Evolutionary conservation across 768 basidiomycete genomes (phyloP).

Genomic region (Calocybe gangraenosa): DNA sequence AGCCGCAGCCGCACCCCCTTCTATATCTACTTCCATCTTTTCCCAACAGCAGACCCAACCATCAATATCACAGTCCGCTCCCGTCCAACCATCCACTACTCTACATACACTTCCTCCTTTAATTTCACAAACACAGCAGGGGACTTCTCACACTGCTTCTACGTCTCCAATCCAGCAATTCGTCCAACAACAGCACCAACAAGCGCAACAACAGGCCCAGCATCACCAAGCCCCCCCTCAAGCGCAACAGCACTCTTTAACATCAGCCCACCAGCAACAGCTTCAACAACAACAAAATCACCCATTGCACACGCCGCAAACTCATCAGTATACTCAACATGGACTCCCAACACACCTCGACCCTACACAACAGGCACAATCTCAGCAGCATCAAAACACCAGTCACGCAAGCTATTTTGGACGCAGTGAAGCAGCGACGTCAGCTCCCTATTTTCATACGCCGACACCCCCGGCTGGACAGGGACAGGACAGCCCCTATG

Average conservation of each 20-base stretch:
- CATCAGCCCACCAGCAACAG: constrained; percentile 22
- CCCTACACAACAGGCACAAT: constrained; percentile 42
- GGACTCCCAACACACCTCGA: constrained; percentile 65
- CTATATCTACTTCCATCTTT: constrained; percentile 39
- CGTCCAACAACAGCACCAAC: constrained; percentile 36
- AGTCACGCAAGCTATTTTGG: constrained; percentile 63
- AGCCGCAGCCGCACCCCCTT: constrained; percentile 34
- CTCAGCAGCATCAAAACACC: constrained; percentile 40
- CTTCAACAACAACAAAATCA: constrained; percentile 38
- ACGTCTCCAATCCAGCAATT: constrained; percentile 39
- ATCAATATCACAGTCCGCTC: constrained; percentile 27
- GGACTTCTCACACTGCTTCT: constrained; percentile 25
- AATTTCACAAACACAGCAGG: constrained; percentile 32
- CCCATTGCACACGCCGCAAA: constrained; percentile 41
- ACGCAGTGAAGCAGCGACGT: constrained; percentile 48
- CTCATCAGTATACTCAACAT: constrained; percentile 60
- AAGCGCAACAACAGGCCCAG: constrained; percentile 20
- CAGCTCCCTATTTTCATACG: constrained; percentile 71
- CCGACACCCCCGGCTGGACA: constrained; percentile 71
- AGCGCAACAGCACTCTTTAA: constrained; percentile 28
- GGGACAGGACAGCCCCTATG: constrained; percentile 59
- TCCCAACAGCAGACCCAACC: constrained; percentile 40
- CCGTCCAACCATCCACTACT: constrained; percentile 23
- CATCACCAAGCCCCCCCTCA: constrained; percentile 24
- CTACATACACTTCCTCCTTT: constrained; percentile 21